These are phyloP conservation scores for Erysimum cheiranthoides DNA, from an alignment of 345 rosid genomes.

Conservation along the genomic window DNA sequence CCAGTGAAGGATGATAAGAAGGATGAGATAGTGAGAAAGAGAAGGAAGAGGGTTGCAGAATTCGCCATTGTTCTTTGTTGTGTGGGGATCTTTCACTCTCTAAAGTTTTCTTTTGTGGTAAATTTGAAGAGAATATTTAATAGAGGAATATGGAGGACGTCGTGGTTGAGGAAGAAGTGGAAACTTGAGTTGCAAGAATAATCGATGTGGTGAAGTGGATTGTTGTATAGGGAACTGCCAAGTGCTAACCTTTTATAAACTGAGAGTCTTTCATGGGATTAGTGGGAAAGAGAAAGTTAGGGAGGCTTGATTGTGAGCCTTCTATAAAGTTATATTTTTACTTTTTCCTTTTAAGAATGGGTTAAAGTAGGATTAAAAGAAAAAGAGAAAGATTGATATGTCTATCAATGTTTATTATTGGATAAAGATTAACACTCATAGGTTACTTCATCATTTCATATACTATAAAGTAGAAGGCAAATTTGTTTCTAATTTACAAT, in stretches of 20 bases:
- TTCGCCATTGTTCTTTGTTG: slow-evolving; percentile 48
- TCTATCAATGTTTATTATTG: neutral
- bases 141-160: slow-evolving; percentile 10
- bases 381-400: slow-evolving; percentile 1
- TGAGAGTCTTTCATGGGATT: slow-evolving; percentile 29
- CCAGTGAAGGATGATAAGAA: slow-evolving; percentile 42
- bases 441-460: neutral
- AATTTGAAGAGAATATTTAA: slow-evolving; percentile 22
- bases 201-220: slow-evolving; percentile 37
- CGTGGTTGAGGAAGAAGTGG: slow-evolving; percentile 44
- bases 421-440: neutral
- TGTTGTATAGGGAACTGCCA: slow-evolving; percentile 38
- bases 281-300: slow-evolving; percentile 30
- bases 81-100: slow-evolving; percentile 6
- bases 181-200: slow-evolving; percentile 38
- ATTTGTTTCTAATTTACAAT: neutral
- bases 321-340: slow-evolving; percentile 4
- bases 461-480: neutral
- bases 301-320: slow-evolving; percentile 29
- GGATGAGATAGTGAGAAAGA: slow-evolving; percentile 44
- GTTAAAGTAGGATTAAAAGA: slow-evolving; percentile 20
- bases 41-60: slow-evolving; percentile 42
- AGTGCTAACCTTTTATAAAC: slow-evolving; percentile 36
- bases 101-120: slow-evolving; percentile 24
- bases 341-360: slow-evolving; percentile 23